Evolutionary conservation across 2,329 filamentous ascomycete genomes (phyloP).

Genomic region (Ophiostoma piceae): DNA sequence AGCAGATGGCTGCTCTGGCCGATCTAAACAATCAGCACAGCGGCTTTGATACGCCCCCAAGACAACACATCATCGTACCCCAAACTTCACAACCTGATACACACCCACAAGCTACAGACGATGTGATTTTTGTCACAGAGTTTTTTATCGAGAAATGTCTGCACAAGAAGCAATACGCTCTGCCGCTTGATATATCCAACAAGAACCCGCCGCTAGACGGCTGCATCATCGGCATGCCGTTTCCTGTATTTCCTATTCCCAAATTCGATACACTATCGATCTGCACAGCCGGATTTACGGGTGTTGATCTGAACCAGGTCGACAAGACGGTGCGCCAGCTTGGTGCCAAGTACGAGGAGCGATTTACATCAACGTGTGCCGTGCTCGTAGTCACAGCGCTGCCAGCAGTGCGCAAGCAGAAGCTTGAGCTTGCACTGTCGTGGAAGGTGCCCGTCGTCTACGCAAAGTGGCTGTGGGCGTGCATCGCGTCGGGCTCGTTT

Average conservation of each 20-base stretch:
- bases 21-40: constrained; percentile 26
- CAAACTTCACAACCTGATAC: constrained; percentile 45
- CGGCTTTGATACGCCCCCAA: constrained; percentile 27
- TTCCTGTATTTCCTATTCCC: constrained; percentile 62
- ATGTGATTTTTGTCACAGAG: constrained; percentile 63
- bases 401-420: constrained; percentile 60
- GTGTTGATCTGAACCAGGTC: constrained; percentile 80
- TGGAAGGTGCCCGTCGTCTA: constrained; percentile 77
- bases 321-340: constrained; percentile 70
- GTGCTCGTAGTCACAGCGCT: constrained; percentile 68
- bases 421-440: constrained; percentile 68
- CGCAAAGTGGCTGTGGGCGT: constrained; percentile 79
- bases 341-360: constrained; percentile 75
- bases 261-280: constrained; percentile 67
- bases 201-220: constrained; percentile 35
- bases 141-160: constrained; percentile 92
- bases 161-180: constrained; percentile 64
- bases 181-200: constrained; percentile 55
- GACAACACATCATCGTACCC: constrained; percentile 51
- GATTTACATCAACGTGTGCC: constrained; percentile 64
- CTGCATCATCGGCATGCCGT: constrained; percentile 71
- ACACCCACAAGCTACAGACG: constrained; percentile 38
- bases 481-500: constrained; percentile 55
- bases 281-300: constrained; percentile 75
- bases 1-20: constrained; percentile 37